These are phyloP conservation scores for Achlya hypogyna DNA, from an alignment of 352 stramenopile species.

Conservation along the genomic window DNA sequence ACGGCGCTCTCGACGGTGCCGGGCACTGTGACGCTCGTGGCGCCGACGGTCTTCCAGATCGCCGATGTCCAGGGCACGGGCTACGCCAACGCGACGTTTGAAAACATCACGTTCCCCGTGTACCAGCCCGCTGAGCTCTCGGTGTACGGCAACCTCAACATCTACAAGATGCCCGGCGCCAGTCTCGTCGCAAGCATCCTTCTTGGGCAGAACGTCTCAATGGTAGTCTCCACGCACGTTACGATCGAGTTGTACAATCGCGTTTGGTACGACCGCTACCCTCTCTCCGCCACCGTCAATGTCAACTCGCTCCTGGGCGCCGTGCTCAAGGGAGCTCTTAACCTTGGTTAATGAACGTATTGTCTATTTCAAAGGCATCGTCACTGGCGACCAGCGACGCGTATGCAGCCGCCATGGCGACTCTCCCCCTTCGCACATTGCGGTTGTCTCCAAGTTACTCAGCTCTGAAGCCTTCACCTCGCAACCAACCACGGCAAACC, in stretches of 20 bases:
- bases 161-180: slow-evolving; percentile 1
- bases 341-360: no score
- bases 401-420: no score
- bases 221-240: slow-evolving; percentile 3
- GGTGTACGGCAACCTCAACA: slow-evolving; percentile 2
- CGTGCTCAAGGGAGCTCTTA: background rate
- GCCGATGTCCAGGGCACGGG: background rate
- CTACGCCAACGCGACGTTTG: background rate
- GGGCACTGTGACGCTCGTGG: background rate
- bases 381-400: no score
- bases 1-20: slow-evolving; percentile 3
- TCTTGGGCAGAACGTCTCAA: background rate
- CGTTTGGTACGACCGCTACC: background rate
- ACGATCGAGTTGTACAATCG: background rate
- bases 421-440: no score
- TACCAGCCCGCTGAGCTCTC: background rate
- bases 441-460: no score
- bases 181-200: background rate
- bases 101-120: slow-evolving; percentile 3
- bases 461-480: no score
- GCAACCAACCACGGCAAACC: no score
- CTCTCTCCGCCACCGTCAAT: slow-evolving; percentile 5
- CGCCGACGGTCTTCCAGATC: slow-evolving; percentile 5
- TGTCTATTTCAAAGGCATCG: no score
- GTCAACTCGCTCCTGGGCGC: slow-evolving; percentile 7